Evolutionary conservation across 148 eudicot species (phyloP).

Genomic region (Dysphania ambrosioides): DNA sequence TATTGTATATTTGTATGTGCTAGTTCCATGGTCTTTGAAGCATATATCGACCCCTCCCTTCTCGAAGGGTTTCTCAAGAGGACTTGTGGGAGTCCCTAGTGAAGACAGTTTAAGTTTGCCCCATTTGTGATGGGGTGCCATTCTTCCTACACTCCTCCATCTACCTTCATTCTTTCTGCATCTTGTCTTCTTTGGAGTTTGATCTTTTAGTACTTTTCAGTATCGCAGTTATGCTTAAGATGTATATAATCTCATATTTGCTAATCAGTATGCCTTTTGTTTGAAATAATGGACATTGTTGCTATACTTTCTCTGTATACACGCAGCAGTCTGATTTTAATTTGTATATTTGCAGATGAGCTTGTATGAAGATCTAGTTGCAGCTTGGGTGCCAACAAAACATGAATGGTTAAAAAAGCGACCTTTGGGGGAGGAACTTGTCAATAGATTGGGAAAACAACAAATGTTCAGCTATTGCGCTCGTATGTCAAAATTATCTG

Average conservation of each 20-base stretch:
- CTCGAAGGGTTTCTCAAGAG: not conserved
- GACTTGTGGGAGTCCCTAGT: not conserved
- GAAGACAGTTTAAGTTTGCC: not conserved
- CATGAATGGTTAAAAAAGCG: conserved; percentile 82
- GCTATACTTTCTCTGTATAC: not conserved
- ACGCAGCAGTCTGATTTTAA: conserved; percentile 10
- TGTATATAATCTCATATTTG: not conserved
- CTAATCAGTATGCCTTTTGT: not conserved
- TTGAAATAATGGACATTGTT: not conserved
- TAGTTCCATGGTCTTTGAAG: not conserved
- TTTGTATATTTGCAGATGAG: conserved; percentile 65
- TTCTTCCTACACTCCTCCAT: not conserved
- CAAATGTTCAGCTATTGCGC: conserved; percentile 94
- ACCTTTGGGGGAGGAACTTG: conserved; percentile 80
- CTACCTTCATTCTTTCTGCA: not conserved
- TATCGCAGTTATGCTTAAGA: not conserved
- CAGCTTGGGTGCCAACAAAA: conserved; percentile 96
- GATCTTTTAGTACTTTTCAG: not conserved
- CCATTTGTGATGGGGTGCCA: not conserved
- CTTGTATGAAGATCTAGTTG: conserved; percentile 96
- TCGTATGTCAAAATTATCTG: conserved; percentile 51
- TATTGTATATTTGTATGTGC: not conserved
- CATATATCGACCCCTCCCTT: not conserved
- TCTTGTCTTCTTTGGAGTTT: not conserved
- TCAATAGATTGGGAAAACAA: conserved; percentile 65